Conservation (phyloP, 495 filamentous ascomycete genomes). For the Baudoinia panamericana region DNA sequence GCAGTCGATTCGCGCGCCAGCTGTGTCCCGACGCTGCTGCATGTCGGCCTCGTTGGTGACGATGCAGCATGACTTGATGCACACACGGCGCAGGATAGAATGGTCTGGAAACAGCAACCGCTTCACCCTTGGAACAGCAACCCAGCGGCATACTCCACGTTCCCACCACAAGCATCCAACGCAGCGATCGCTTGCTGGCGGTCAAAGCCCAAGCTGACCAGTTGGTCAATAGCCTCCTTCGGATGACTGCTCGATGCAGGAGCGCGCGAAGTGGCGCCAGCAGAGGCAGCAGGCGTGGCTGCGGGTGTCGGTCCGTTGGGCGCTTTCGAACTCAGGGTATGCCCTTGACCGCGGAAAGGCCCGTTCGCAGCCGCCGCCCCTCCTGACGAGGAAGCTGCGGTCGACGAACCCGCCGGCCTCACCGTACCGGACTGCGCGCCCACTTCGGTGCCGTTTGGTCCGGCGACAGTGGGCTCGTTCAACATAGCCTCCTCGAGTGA, state of each 20-base stretch:
- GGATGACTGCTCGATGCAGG: constrained; percentile 2
- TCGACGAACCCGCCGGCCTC: constrained; percentile 38
- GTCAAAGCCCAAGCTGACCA: constrained; percentile 67
- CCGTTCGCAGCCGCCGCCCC: not conserved
- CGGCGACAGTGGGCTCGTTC: constrained; percentile 73
- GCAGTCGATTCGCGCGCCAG: no score
- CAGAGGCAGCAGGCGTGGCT: not conserved
- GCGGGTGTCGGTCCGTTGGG: constrained; percentile 3
- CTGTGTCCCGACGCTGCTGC: no score
- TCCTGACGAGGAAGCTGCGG: constrained; percentile 24
- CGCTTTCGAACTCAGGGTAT: constrained; percentile 7
- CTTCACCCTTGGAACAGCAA: constrained; percentile 49
- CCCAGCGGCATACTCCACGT: constrained; percentile 74
- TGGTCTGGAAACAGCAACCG: not conserved
- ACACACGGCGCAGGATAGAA: no score
- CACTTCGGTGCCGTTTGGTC: constrained; percentile 72
- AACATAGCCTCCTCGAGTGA: constrained; percentile 54
- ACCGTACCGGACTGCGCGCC: constrained; percentile 77
- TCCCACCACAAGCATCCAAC: constrained; percentile 70
- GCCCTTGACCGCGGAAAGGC: constrained; percentile 14
- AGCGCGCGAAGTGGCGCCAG: not conserved
- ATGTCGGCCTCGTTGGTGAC: no score
- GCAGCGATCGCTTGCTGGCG: constrained; percentile 65
- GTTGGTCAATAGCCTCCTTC: constrained; percentile 50
- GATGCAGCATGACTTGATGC: no score